Conservation (phyloP, 805 yeast genomes). For the Cyberlindnera xishuangbannaensis region DNA sequence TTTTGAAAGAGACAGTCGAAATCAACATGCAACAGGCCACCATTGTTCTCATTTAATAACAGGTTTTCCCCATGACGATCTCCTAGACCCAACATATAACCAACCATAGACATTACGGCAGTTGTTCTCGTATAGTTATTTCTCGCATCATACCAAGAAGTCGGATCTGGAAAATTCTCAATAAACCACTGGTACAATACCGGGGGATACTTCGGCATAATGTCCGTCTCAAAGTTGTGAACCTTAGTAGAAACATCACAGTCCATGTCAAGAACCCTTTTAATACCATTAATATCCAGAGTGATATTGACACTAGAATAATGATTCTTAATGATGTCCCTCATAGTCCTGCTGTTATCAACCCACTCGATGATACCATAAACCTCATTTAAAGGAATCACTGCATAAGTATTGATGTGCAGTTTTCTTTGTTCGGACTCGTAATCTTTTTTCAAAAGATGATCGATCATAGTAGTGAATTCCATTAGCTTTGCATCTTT, state of each 20-base stretch:
- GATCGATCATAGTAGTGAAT: constrained; percentile 80
- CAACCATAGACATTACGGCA: constrained; percentile 97
- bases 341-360: constrained; percentile 63
- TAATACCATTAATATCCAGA: constrained; percentile 24
- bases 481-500: constrained; percentile 93
- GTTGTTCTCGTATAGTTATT: constrained; percentile 68
- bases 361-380: constrained; percentile 93
- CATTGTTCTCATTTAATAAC: constrained; percentile 63
- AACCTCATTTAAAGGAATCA: constrained; percentile 78
- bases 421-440: constrained; percentile 72
- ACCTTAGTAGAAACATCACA: constrained; percentile 29
- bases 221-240: constrained; percentile 28
- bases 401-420: constrained; percentile 76
- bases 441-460: constrained; percentile 55
- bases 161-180: constrained; percentile 85
- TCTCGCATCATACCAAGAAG: constrained; percentile 78
- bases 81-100: constrained; percentile 89
- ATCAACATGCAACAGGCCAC: constrained; percentile 87
- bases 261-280: constrained; percentile 23
- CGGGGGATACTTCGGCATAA: constrained; percentile 44
- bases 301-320: constrained; percentile 37
- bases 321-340: constrained; percentile 47
- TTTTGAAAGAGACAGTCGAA: constrained; percentile 95
- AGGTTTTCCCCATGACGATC: constrained; percentile 96
- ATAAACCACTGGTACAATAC: constrained; percentile 84